phyloP scores from a whole-genome alignment of 768 basidiomycete species.

The Naganishia randhawae region DNA sequence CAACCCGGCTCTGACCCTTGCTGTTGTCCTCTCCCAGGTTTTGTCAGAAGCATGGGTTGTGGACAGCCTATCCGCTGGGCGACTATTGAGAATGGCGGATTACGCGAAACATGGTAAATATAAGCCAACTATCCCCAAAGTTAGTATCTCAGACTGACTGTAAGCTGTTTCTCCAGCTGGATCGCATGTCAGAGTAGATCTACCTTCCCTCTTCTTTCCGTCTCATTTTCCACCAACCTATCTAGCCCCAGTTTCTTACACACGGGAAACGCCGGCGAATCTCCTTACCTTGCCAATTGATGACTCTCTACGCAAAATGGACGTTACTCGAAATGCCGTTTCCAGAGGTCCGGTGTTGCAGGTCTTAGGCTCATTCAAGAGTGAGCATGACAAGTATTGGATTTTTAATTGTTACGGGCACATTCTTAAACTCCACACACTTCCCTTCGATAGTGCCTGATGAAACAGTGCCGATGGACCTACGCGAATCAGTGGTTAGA shows the following conservation, averaged over 20 bases:
- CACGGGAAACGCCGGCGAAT: not conserved
- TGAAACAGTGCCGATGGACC: not conserved
- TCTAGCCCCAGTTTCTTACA: not conserved
- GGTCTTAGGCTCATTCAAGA: not conserved
- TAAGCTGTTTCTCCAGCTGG: not conserved
- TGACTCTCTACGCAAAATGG: not conserved
- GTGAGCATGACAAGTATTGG: not conserved
- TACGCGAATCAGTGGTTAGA: too few species aligned
- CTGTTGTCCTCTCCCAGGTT: not conserved
- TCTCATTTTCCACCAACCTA: conserved; percentile 12
- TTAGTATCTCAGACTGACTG: not conserved
- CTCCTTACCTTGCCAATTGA: not conserved
- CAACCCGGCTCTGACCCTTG: not conserved
- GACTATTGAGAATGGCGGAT: not conserved
- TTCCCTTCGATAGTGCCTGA: not conserved
- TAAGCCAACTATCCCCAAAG: not conserved
- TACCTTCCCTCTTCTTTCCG: not conserved
- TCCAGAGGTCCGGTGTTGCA: not conserved
- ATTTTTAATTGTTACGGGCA: not conserved
- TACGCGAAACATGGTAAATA: conserved; percentile 10
- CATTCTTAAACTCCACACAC: not conserved
- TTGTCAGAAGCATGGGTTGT: conserved; percentile 1
- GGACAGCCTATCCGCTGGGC: not conserved
- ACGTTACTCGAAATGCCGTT: not conserved
- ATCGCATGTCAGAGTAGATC: not conserved